A percentile compares a stretch with the other conserved stretches of the same genome.
phyloP scores from a whole-genome alignment of 2,329 filamentous ascomycete genomes.

The Monilinia fructigena region DNA sequence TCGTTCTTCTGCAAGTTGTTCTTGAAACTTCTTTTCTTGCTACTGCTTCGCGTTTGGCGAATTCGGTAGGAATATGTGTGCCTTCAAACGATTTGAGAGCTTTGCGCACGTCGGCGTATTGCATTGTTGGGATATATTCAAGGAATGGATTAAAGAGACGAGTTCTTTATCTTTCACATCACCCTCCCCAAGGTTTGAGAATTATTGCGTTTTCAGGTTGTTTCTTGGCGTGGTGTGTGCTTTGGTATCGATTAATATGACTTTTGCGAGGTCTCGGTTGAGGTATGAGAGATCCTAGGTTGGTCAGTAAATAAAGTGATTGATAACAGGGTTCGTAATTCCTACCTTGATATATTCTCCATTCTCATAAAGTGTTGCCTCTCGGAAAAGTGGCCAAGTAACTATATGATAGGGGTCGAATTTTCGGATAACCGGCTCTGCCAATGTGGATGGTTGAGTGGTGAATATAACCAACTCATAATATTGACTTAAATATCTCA shows the following conservation, averaged over 20 bases:
- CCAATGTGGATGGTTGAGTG: constrained; percentile 77
- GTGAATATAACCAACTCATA: constrained; percentile 98
- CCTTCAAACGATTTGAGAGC: constrained; percentile 87
- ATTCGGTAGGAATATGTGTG: constrained; percentile 85
- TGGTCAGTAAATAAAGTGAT: constrained; percentile 31
- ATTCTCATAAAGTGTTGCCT: constrained; percentile 95
- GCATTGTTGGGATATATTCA: constrained; percentile 95
- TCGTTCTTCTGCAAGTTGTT: constrained; percentile 68
- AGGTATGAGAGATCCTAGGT: constrained; percentile 89
- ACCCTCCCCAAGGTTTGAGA: constrained; percentile 85
- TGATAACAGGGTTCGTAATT: constrained; percentile 18
- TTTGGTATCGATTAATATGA: constrained; percentile 90
- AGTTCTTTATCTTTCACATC: constrained; percentile 80
- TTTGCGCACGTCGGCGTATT: constrained; percentile 80
- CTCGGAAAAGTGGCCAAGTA: constrained; percentile 90
- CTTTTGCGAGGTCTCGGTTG: constrained; percentile 92
- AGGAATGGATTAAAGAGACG: constrained; percentile 88
- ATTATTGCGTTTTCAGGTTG: constrained; percentile 98
- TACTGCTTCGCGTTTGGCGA: constrained; percentile 81
- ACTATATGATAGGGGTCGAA: constrained; percentile 94
- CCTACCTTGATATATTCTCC: constrained; percentile 92
- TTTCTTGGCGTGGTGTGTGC: constrained; percentile 72
- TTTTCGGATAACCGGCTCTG: constrained; percentile 86
- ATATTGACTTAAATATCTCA: constrained; percentile 95
- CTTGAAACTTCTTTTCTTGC: constrained; percentile 82